Conservation (phyloP, 2,329 filamentous ascomycete species). For the Aspergillus sojae region DNA sequence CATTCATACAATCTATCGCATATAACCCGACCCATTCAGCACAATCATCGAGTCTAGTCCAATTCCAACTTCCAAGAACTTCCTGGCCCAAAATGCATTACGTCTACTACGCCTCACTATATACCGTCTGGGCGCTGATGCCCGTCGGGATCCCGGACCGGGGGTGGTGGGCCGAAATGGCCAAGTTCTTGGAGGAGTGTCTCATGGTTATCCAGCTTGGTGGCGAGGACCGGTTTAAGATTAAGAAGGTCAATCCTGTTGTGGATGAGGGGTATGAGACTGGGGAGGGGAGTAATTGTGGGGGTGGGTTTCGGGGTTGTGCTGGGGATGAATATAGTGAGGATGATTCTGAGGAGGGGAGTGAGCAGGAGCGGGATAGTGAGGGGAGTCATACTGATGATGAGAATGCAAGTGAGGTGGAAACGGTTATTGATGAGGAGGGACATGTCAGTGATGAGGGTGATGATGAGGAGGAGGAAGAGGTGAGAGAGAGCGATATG, state of each 20-base stretch:
- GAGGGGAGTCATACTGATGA: background rate
- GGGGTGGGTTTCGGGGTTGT: background rate
- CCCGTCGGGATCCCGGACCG: background rate
- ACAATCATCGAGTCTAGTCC: no score
- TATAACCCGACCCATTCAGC: background rate
- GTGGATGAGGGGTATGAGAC: background rate
- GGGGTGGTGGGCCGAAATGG: background rate
- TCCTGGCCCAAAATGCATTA: background rate
- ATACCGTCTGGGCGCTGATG: background rate
- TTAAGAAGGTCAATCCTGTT: background rate
- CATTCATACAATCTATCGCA: no score
- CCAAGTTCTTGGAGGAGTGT: background rate
- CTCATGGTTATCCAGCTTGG: background rate
- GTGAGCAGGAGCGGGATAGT: no score
- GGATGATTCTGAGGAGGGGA: no score
- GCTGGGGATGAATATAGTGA: background rate
- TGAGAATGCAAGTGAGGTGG: background rate
- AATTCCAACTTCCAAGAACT: no score
- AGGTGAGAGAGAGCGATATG: background rate
- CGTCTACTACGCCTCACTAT: background rate
- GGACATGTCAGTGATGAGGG: background rate
- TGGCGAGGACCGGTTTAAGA: background rate
- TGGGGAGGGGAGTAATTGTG: background rate
- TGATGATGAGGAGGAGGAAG: background rate
- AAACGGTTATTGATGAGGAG: background rate